Percentiles rank a stretch among this genome's conserved stretches.
Conservation (phyloP, 192 early-diverging fungal species). For the Mortierella antarctica region DNA sequence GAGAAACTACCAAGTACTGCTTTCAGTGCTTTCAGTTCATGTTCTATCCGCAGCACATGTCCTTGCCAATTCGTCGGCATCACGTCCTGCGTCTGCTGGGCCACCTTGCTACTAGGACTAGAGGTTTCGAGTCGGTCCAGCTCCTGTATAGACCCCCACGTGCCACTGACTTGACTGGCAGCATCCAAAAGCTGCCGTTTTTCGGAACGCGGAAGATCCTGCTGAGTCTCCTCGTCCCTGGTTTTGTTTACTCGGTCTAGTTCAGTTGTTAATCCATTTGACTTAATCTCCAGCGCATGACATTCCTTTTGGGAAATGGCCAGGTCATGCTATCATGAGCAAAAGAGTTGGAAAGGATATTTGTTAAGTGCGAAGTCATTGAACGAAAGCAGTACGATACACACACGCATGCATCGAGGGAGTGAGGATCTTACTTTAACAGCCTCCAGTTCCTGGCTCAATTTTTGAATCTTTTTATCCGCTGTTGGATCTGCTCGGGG, state of each 20-base stretch:
- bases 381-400: no score
- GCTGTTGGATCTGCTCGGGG: background rate
- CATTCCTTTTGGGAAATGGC: background rate
- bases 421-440: slow-evolving; percentile 3
- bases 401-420: background rate
- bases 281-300: background rate
- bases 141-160: slow-evolving; percentile 21
- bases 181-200: slow-evolving; percentile 4
- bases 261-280: background rate
- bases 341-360: background rate
- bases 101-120: background rate
- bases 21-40: slow-evolving; percentile 31
- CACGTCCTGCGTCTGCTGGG: background rate
- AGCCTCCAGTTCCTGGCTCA: slow-evolving; percentile 9
- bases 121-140: background rate
- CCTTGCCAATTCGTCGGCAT: slow-evolving; percentile 4
- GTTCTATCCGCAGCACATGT: slow-evolving; percentile 33
- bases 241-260: background rate
- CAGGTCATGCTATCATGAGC: background rate
- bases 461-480: background rate
- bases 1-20: background rate
- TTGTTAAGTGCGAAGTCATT: no score
- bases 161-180: slow-evolving; percentile 24
- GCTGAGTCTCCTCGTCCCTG: background rate
- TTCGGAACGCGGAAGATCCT: no score